A percentile compares a stretch with the other conserved stretches of the same genome.
phyloP scores from a whole-genome alignment of 2,329 filamentous ascomycete genomes.

The Leptographium flavum region DNA sequence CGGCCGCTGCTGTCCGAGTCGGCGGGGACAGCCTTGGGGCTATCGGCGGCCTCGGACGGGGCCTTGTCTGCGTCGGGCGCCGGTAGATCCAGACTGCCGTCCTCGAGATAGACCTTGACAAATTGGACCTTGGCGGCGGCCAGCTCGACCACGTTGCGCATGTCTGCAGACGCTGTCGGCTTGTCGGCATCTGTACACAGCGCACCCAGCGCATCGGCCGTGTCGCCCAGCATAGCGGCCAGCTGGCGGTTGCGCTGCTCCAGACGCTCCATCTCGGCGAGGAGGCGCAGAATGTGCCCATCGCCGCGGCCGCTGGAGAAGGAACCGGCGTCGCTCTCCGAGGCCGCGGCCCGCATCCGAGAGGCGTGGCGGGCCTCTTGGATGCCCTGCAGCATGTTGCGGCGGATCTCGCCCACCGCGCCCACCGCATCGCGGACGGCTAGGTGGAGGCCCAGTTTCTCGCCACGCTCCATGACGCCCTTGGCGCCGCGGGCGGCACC shows the following conservation, averaged over 20 bases:
- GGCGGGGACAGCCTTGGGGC: no score
- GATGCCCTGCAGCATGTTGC: conserved; percentile 57
- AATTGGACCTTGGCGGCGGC: conserved; percentile 50
- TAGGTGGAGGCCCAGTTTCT: conserved; percentile 67
- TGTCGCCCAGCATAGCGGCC: conserved; percentile 53
- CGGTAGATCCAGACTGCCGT: conserved; percentile 24
- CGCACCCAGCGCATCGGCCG: conserved; percentile 47
- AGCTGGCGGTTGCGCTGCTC: conserved; percentile 51
- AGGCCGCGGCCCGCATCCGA: no score
- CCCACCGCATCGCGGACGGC: conserved; percentile 68
- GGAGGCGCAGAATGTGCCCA: not conserved
- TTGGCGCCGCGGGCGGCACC: conserved; percentile 65
- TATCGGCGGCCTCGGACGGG: no score
- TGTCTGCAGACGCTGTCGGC: conserved; percentile 5
- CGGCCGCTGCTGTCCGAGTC: no score
- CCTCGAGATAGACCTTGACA: conserved; percentile 47
- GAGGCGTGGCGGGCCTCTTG: conserved; percentile 36
- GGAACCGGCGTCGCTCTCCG: no score
- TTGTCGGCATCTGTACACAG: conserved; percentile 34
- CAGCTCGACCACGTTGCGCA: conserved; percentile 40
- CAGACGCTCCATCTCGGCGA: conserved; percentile 25
- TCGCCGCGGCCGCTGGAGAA: no score
- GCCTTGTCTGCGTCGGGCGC: not conserved
- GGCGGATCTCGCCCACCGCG: conserved; percentile 64
- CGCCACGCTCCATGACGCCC: conserved; percentile 56